Conservation (phyloP, 352 stramenopile species). For the Blastocystis sp. region DNA sequence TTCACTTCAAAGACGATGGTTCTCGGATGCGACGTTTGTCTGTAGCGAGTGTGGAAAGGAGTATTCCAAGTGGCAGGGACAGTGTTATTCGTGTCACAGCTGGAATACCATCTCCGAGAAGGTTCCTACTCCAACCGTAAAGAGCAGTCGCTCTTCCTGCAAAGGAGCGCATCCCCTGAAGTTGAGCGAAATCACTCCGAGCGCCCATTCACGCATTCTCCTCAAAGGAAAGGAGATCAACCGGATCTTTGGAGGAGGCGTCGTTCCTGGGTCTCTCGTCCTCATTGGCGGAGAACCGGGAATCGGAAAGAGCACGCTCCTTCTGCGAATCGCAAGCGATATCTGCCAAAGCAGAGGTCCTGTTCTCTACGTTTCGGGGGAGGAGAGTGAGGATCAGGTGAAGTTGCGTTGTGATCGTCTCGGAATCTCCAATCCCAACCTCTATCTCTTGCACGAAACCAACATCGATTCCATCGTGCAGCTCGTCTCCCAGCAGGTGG, state of each 20-base stretch:
- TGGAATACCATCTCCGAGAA: slow-evolving; percentile 40
- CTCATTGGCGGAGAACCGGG: slow-evolving; percentile 49
- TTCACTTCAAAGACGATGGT: too few relatives aligned
- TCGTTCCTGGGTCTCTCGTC: slow-evolving; percentile 42
- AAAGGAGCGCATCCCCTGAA: neutral
- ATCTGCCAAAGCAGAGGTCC: neutral
- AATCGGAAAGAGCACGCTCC: slow-evolving; percentile 50
- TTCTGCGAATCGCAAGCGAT: slow-evolving; percentile 15
- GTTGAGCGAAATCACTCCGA: neutral
- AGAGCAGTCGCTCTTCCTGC: neutral
- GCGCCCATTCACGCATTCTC: slow-evolving; percentile 1
- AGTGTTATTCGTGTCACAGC: slow-evolving; percentile 32
- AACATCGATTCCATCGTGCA: slow-evolving; percentile 34
- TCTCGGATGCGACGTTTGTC: too few relatives aligned
- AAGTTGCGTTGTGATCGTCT: slow-evolving; percentile 51
- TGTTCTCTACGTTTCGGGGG: slow-evolving; percentile 53
- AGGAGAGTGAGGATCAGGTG: slow-evolving; percentile 53
- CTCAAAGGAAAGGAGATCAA: slow-evolving; percentile 44
- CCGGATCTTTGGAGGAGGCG: slow-evolving; percentile 46
- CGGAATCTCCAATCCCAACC: neutral
- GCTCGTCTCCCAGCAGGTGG: neutral
- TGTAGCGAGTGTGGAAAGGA: slow-evolving; percentile 33
- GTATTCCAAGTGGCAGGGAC: slow-evolving; percentile 53
- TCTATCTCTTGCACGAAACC: slow-evolving; percentile 48
- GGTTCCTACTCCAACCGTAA: neutral